Evolutionary conservation across 192 early-diverging fungal species (phyloP), one percentile per base, ranked within the genome.

Genomic region (Coemansia sp.): DNA sequence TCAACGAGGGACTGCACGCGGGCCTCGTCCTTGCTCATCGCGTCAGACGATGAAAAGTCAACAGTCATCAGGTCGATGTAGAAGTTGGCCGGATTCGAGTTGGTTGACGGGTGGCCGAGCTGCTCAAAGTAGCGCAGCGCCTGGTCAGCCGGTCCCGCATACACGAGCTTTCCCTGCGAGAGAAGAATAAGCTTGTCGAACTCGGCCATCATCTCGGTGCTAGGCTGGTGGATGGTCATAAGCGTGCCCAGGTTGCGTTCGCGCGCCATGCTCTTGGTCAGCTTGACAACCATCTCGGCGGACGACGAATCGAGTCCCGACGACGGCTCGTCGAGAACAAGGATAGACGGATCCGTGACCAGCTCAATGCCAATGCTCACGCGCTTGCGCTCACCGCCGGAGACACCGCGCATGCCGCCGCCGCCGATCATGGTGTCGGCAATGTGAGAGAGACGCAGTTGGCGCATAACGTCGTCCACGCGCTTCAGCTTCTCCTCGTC

Each of bases 191-290:
- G 78, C 53, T 90, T 85, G 76, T 94, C 91, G 74, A 95, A 95
- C 41, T 89, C 69, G 16, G 78, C 74, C 67, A 89, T 92, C 56
- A 93, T 85, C 68, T 93, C 87, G 19, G 89, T 87, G 39, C 89
- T 84, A 3, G 95, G 95, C 74, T 95, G 94, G 73, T 96, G 95
- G 68, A 97, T 92, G 12, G 91, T 92, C 72, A 92, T 89, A 18
- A 96, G 71, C 3, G 93, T 85, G 26, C 92, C 87, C 38, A 88
- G 87, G 13, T 84, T 74, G n/a, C 77, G 71, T 43, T 76, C 63
- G 18, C 78, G 69, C 5, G 89, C 84, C 56, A 92, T 77, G 32
- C 81, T 68, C 53, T 76, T 70, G n/a, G 88, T 80, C 48, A 86
- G 77, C 43, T 83, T 68, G 40, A 88, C 84, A 13, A 90, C 72